phyloP scores from a whole-genome alignment of 83 land plant species.

The Picea engelmannii region DNA sequence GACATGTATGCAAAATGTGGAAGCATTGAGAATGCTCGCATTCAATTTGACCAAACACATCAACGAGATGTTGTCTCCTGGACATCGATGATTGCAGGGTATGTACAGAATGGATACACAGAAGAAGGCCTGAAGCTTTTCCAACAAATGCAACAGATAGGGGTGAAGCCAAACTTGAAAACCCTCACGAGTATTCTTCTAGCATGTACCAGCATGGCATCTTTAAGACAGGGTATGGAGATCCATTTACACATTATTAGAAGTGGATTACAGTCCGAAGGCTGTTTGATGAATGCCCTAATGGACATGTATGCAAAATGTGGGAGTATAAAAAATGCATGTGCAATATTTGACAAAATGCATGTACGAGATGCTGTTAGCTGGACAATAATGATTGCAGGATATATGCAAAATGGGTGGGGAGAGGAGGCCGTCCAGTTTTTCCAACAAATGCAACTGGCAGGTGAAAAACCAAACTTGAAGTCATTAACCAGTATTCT shows the following conservation, averaged over 20 bases:
- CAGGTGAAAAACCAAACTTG: too few relatives aligned
- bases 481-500: too few relatives aligned
- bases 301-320: too few relatives aligned
- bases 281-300: too few relatives aligned
- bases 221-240: conserved; percentile 38
- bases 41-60: not conserved
- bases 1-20: conserved; percentile 19
- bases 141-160: conserved; percentile 36
- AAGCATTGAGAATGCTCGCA: not conserved
- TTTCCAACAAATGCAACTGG: too few relatives aligned
- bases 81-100: conserved; percentile 11
- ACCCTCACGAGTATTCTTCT: conserved; percentile 51
- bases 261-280: too few relatives aligned
- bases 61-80: conserved; percentile 3
- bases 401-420: too few relatives aligned
- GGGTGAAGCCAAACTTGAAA: conserved; percentile 45
- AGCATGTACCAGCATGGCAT: conserved; percentile 40
- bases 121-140: conserved; percentile 18
- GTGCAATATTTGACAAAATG: too few relatives aligned
- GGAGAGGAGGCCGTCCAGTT: too few relatives aligned
- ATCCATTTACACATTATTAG: conserved; percentile 51
- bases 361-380: too few relatives aligned
- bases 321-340: too few relatives aligned
- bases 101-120: conserved; percentile 3
- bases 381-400: too few relatives aligned